A percentile compares a stretch with the other conserved stretches of the same genome.
Evolutionary conservation across 768 basidiomycete species (phyloP).

Genomic region (Termitomyces eurrhizus): DNA sequence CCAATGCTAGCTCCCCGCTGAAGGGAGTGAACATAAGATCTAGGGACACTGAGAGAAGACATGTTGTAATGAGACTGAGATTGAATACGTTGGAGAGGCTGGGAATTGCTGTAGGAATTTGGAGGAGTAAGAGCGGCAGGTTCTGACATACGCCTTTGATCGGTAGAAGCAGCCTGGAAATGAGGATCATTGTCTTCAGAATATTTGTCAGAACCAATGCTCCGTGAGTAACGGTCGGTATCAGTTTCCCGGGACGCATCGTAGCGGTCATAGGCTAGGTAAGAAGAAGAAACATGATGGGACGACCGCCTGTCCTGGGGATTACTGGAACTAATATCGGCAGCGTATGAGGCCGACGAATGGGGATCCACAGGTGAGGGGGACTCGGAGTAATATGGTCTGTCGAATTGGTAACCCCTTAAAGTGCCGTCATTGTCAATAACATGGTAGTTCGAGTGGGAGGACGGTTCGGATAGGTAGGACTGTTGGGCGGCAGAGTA

Average conservation of each 20-base stretch:
- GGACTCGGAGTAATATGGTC: conserved; percentile 34
- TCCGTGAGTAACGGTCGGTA: conserved; percentile 36
- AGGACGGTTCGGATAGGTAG: conserved; percentile 15
- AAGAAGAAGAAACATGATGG: conserved; percentile 36
- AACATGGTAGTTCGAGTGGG: conserved; percentile 20
- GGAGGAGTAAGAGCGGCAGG: conserved; percentile 43
- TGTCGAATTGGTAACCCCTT: conserved; percentile 22
- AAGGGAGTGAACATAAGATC: conserved; percentile 38
- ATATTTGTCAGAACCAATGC: conserved; percentile 28
- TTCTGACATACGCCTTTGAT: conserved; percentile 70
- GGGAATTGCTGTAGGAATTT: conserved; percentile 34
- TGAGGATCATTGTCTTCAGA: conserved; percentile 30
- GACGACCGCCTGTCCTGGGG: conserved; percentile 39
- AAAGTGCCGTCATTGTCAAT: conserved; percentile 22
- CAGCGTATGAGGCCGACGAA: conserved; percentile 30
- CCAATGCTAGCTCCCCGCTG: conserved; percentile 44
- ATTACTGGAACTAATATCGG: conserved; percentile 38
- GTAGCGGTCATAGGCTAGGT: conserved; percentile 35
- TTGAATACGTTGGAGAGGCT: conserved; percentile 34
- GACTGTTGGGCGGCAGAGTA: conserved; percentile 20
- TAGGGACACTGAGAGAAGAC: conserved; percentile 26
- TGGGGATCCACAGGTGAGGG: conserved; percentile 42
- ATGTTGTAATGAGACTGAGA: conserved; percentile 36
- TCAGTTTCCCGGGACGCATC: conserved; percentile 31
- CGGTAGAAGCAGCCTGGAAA: conserved; percentile 35